Evolutionary conservation across 2,329 filamentous ascomycete genomes (phyloP).

Genomic region (Graphilbum ipis-grandicollis): DNA sequence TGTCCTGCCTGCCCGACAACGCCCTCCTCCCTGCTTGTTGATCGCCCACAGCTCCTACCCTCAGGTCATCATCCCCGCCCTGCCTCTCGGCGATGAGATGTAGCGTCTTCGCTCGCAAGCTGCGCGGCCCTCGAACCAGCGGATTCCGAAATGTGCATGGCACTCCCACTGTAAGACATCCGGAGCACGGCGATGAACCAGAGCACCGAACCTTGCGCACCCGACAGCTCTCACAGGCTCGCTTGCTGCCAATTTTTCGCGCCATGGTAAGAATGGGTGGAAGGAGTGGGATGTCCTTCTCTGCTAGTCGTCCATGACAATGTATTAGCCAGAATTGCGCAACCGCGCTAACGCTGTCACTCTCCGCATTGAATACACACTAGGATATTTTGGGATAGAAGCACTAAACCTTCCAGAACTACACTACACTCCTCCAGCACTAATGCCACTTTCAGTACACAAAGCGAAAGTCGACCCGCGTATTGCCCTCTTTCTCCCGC

Average conservation of each 20-base stretch:
- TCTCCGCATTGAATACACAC: too few species aligned
- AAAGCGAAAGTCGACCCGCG: slow-evolving; percentile 24
- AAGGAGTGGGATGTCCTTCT: too few species aligned
- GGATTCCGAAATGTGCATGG: slow-evolving; percentile 31
- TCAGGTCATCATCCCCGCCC: background rate
- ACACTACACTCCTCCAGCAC: too few species aligned
- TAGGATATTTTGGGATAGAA: too few species aligned
- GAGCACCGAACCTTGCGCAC: slow-evolving; percentile 34
- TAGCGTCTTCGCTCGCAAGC: slow-evolving; percentile 25
- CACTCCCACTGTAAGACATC: slow-evolving; percentile 25
- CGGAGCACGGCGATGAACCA: slow-evolving; percentile 26
- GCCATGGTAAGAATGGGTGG: too few species aligned
- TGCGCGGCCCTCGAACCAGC: slow-evolving; percentile 26
- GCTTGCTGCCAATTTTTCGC: slow-evolving; percentile 17
- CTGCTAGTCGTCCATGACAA: too few species aligned
- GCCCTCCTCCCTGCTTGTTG: too few species aligned
- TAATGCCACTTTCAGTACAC: slow-evolving; percentile 14
- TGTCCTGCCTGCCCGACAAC: too few species aligned
- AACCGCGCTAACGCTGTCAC: too few species aligned
- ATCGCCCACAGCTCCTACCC: too few species aligned
- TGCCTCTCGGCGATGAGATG: slow-evolving; percentile 20
- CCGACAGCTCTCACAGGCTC: slow-evolving; percentile 34
- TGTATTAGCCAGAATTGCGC: too few species aligned
- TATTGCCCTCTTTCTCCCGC: slow-evolving; percentile 18
- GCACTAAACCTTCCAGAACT: too few species aligned